A percentile compares a stretch with the other conserved stretches of the same genome.
Conservation (phyloP, 345 rosid species). For the Salix purpurea region DNA sequence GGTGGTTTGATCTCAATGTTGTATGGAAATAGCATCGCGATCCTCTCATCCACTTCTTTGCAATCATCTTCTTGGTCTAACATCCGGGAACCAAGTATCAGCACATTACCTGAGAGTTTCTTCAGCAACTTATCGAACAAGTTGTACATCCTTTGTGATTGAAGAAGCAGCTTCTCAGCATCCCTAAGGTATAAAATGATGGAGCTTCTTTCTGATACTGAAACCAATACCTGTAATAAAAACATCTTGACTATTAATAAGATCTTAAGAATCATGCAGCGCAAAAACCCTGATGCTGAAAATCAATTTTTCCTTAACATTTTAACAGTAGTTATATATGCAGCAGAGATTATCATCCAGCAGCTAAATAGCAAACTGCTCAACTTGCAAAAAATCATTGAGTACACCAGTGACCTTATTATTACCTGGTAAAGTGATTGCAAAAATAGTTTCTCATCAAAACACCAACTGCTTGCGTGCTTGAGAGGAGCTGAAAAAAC, state of each 20-base stretch:
- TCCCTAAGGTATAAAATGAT: constrained; percentile 79
- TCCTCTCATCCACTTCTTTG: constrained; percentile 50
- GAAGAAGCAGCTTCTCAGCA: constrained; percentile 69
- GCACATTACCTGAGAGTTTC: constrained; percentile 68
- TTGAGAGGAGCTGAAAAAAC: constrained; percentile 42
- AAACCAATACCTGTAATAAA: constrained; percentile 57
- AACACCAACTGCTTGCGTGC: constrained; percentile 64
- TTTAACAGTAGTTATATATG: no score
- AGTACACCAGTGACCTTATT: no score
- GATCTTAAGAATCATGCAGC: neutral
- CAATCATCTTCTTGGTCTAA: constrained; percentile 59
- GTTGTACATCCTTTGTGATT: constrained; percentile 62
- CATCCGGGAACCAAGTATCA: constrained; percentile 78
- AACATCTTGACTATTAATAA: constrained; percentile 2
- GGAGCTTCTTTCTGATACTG: constrained; percentile 54
- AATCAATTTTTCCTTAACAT: neutral
- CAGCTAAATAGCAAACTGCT: neutral
- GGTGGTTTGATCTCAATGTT: constrained; percentile 71
- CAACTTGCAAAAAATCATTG: neutral
- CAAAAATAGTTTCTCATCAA: constrained; percentile 71
- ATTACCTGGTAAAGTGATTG: constrained; percentile 87
- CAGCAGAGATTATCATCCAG: neutral
- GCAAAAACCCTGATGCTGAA: neutral
- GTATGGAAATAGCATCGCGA: constrained; percentile 64
- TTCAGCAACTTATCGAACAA: constrained; percentile 58